Evolutionary conservation across 2,329 filamentous ascomycete genomes (phyloP), one percentile per base, ranked within the genome.

Genomic region (Trichoderma sp.): DNA sequence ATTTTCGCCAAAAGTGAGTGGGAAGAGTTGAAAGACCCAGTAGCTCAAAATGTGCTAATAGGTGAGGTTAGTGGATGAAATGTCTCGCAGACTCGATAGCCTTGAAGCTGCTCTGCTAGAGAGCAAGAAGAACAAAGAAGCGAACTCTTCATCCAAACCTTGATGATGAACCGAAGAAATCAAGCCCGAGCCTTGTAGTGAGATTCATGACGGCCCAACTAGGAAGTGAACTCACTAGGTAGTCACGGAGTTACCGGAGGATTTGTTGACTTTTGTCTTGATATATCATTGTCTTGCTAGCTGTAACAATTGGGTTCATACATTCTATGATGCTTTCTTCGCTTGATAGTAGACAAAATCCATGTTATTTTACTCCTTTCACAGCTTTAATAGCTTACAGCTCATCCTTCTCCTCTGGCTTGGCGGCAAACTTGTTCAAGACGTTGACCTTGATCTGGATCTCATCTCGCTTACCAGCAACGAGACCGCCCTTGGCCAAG

Each of bases 361-460:
- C 7, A 19, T 27, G 3, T 47, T 21, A 7, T 40, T 56, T 55
- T 31, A 43, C 24, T n/a, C 10, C 14, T 52, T 67, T 43, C 21
- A 19, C 29, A 27, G 37, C 33, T n/a, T 24, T 24, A 19, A 16
- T 33, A 37, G 64, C 68, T 74, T 79, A 82, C 73, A 82, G 74
- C 73, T 81, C 80, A 71, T 77, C 90, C 86, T 93, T 93, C 70
- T 73, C 75, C 67, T 77, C 70, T 29, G 87, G 83, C 79, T 88
- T 85, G 73, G 87, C 82, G 71, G 89, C 81, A 79, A 97, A 98
- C 80, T 88, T 91, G 78, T 87, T 88, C 70, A 98, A 85, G 73
- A 98, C 92, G 83, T 98, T 98, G 81, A 89, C 91, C 84, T 96
- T 92, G 81, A 86, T 89, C 70, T 90, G 89, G 73, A 98, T 82